Conservation (phyloP, 257 asterid species). For the Gentiana macrophylla region DNA sequence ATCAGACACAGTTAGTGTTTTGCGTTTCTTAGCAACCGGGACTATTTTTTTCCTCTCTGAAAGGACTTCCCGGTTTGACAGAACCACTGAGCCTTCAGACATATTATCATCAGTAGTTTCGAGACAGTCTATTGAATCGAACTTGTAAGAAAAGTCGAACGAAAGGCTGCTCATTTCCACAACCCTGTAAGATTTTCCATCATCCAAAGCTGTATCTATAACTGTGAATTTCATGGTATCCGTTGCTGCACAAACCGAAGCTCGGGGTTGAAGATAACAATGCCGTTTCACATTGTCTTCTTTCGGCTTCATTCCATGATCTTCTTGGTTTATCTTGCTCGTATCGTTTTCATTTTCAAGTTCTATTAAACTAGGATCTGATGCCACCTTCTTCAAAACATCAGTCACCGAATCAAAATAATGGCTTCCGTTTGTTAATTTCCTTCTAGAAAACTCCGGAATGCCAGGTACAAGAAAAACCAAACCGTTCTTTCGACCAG, state of each 20-base stretch:
- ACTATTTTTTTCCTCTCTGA: constrained; percentile 14
- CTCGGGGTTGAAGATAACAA: constrained; percentile 57
- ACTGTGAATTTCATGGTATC: constrained; percentile 37
- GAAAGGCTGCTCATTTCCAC: constrained; percentile 43
- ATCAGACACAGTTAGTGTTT: constrained; percentile 20
- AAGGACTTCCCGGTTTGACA: constrained; percentile 16
- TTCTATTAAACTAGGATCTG: constrained; percentile 49
- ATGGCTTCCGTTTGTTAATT: constrained; percentile 44
- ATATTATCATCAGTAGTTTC: constrained; percentile 14
- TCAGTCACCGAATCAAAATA: constrained; percentile 68
- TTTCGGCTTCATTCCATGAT: constrained; percentile 14
- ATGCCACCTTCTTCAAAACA: constrained; percentile 52
- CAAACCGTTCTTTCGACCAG: constrained; percentile 28
- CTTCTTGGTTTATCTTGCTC: constrained; percentile 20
- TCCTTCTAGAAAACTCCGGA: constrained; percentile 50
- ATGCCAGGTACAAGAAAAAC: constrained; percentile 67
- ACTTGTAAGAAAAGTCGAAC: constrained; percentile 14
- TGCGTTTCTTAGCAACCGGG: constrained; percentile 29
- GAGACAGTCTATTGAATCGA: constrained; percentile 5
- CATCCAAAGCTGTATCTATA: constrained; percentile 50
- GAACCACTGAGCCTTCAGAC: constrained; percentile 17
- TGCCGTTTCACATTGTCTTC: constrained; percentile 31
- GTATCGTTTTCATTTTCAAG: constrained; percentile 29
- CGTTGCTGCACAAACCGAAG: constrained; percentile 20
- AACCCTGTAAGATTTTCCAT: constrained; percentile 24